Conservation (phyloP, 2,329 filamentous ascomycete species). For the Blumeria graminis region DNA sequence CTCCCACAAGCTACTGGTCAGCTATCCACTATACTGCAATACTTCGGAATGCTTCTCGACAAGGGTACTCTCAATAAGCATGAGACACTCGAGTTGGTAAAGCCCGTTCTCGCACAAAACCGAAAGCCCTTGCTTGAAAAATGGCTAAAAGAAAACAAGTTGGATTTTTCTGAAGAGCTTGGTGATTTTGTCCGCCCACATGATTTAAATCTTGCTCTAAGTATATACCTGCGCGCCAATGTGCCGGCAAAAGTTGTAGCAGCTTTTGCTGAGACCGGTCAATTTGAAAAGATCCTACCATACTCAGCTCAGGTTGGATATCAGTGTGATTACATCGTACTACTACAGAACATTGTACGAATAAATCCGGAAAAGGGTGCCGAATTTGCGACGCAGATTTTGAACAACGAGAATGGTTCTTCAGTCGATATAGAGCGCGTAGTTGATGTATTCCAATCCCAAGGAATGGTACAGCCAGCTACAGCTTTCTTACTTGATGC, state of each 20-base stretch:
- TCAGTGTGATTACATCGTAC: slow-evolving; percentile 79
- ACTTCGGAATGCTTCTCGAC: slow-evolving; percentile 91
- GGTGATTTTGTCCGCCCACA: slow-evolving; percentile 83
- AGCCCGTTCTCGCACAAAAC: slow-evolving; percentile 79
- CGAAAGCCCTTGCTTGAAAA: slow-evolving; percentile 92
- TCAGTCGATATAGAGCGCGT: slow-evolving; percentile 84
- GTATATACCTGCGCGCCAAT: slow-evolving; percentile 77
- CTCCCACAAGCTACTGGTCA: slow-evolving; percentile 54
- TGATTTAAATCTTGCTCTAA: slow-evolving; percentile 67
- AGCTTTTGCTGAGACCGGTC: slow-evolving; percentile 80
- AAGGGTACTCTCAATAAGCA: slow-evolving; percentile 83
- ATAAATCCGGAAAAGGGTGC: slow-evolving; percentile 82
- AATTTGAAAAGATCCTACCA: slow-evolving; percentile 89
- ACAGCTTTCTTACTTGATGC: slow-evolving; percentile 96
- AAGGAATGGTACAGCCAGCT: slow-evolving; percentile 92
- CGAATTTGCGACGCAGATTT: slow-evolving; percentile 82
- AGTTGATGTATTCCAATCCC: slow-evolving; percentile 92
- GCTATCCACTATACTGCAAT: slow-evolving; percentile 86
- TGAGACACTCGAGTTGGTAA: slow-evolving; percentile 80
- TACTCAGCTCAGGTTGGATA: slow-evolving; percentile 72
- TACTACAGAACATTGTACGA: slow-evolving; percentile 71
- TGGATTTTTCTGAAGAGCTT: slow-evolving; percentile 86
- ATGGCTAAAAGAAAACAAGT: slow-evolving; percentile 90
- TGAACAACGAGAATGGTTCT: slow-evolving; percentile 67
- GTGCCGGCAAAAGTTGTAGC: slow-evolving; percentile 85